Evolutionary conservation across 2,329 filamentous ascomycete genomes (phyloP).

Genomic region (Ophiocordyceps unilateralis): DNA sequence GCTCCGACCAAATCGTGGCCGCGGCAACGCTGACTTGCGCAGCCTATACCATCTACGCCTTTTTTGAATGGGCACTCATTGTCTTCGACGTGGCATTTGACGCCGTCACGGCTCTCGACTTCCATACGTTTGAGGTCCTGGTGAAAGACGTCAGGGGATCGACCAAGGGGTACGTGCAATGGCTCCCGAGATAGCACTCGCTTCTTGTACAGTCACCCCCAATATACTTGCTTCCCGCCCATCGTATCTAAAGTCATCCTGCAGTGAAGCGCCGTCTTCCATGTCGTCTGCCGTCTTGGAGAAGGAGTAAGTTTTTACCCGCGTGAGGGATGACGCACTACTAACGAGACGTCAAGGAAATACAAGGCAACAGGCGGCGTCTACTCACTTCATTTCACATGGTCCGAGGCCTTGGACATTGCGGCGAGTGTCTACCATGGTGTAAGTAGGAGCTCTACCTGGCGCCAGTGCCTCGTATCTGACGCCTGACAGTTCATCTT

Average conservation of each 20-base stretch:
- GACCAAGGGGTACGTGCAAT: slow-evolving; percentile 96
- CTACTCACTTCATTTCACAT: slow-evolving; percentile 55
- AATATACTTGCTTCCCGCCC: slow-evolving; percentile 13
- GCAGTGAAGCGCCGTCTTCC: slow-evolving; percentile 29
- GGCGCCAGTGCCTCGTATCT: slow-evolving; percentile 1
- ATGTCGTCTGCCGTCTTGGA: slow-evolving; percentile 37
- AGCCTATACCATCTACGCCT: slow-evolving; percentile 96
- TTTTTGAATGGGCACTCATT: slow-evolving; percentile 94
- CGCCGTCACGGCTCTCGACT: slow-evolving; percentile 84
- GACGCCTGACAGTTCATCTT: slow-evolving; percentile 56
- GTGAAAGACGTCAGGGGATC: slow-evolving; percentile 77
- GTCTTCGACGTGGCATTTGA: slow-evolving; percentile 94
- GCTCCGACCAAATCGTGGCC: not conserved
- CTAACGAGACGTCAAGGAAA: slow-evolving; percentile 38
- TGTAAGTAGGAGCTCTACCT: slow-evolving; percentile 29
- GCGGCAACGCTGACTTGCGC: slow-evolving; percentile 5
- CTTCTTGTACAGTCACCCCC: slow-evolving; percentile 15
- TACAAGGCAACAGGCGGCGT: slow-evolving; percentile 54
- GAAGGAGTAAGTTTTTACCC: slow-evolving; percentile 1
- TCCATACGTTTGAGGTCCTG: slow-evolving; percentile 71
- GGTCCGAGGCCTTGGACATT: slow-evolving; percentile 60
- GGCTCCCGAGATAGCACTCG: slow-evolving; percentile 68
- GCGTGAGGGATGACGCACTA: not conserved
- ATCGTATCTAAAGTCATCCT: slow-evolving; percentile 24
- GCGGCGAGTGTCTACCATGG: slow-evolving; percentile 83